These are phyloP conservation scores for Pterula multifida DNA, from an alignment of 1,284 basidiomycete genomes.

Conservation along the genomic window DNA sequence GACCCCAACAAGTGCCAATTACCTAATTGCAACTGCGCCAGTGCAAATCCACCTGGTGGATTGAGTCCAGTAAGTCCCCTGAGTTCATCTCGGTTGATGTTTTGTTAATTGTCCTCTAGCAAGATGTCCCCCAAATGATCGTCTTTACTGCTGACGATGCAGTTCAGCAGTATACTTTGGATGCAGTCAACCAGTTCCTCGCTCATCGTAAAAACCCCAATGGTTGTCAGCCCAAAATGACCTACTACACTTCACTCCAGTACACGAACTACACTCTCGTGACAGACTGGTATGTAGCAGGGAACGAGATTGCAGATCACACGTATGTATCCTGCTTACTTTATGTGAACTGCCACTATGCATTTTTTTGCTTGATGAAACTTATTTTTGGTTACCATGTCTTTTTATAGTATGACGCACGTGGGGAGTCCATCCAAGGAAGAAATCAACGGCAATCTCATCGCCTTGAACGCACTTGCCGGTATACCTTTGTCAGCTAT, in stretches of 20 bases:
- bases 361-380: background rate
- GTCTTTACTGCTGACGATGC: conserved; percentile 67
- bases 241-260: conserved; percentile 60
- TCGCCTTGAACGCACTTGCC: conserved; percentile 68
- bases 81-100: conserved; percentile 4
- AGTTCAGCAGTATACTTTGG: conserved; percentile 62
- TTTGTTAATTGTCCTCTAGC: conserved; percentile 20
- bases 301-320: conserved; percentile 83
- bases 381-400: conserved; percentile 7
- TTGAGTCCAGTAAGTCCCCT: conserved; percentile 40
- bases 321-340: conserved; percentile 45
- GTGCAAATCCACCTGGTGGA: conserved; percentile 59
- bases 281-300: conserved; percentile 77
- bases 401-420: conserved; percentile 60
- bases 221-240: conserved; percentile 67
- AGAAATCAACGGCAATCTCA: conserved; percentile 71
- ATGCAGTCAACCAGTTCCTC: conserved; percentile 64
- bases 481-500: conserved; percentile 67
- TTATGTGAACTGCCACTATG: no score
- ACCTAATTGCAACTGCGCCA: conserved; percentile 63
- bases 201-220: conserved; percentile 73
- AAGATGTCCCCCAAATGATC: conserved; percentile 58
- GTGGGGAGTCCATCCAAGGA: conserved; percentile 48
- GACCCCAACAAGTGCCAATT: conserved; percentile 54
- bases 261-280: conserved; percentile 76